Evolutionary conservation across 2,329 filamentous ascomycete species (phyloP).

Genomic region (Diplodia intermedia): DNA sequence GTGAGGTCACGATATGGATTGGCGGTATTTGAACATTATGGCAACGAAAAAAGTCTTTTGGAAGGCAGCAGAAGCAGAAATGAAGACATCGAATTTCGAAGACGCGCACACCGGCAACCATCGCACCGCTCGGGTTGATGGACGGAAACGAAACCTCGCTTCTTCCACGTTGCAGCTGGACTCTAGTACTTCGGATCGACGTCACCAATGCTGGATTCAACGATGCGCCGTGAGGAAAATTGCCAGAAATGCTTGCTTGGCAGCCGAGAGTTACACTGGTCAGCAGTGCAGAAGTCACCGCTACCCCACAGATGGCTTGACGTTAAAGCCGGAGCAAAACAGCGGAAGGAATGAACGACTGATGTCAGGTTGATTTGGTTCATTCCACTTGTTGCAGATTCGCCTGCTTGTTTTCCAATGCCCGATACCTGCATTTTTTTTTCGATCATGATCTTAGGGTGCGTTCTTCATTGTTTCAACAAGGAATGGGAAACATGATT

Average conservation of each 20-base stretch:
- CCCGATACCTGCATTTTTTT: conserved; percentile 12
- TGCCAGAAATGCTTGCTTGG: neutral
- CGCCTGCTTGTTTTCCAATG: neutral
- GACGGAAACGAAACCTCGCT: neutral
- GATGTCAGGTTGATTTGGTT: conserved; percentile 18
- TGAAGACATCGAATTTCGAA: conserved; percentile 26
- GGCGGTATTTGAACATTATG: conserved; percentile 22
- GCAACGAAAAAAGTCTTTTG: conserved; percentile 28
- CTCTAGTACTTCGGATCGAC: neutral
- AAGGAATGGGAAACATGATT: conserved; percentile 3
- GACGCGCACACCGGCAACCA: conserved; percentile 2
- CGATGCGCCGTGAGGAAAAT: conserved; percentile 2
- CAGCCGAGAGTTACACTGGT: neutral
- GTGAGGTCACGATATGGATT: conserved; percentile 27
- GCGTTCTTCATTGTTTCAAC: conserved; percentile 15
- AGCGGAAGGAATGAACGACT: neutral
- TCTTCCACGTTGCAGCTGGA: neutral
- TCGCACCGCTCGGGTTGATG: neutral
- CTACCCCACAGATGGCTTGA: neutral
- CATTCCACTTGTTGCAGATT: neutral
- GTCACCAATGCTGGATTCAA: neutral
- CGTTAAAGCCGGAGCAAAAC: neutral
- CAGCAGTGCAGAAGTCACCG: neutral
- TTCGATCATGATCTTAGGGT: conserved; percentile 5
- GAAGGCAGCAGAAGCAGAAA: conserved; percentile 29